Evolutionary conservation across 2,329 filamentous ascomycete genomes (phyloP), one percentile per base, ranked within the genome.

Genomic region (Neonectria sp.): DNA sequence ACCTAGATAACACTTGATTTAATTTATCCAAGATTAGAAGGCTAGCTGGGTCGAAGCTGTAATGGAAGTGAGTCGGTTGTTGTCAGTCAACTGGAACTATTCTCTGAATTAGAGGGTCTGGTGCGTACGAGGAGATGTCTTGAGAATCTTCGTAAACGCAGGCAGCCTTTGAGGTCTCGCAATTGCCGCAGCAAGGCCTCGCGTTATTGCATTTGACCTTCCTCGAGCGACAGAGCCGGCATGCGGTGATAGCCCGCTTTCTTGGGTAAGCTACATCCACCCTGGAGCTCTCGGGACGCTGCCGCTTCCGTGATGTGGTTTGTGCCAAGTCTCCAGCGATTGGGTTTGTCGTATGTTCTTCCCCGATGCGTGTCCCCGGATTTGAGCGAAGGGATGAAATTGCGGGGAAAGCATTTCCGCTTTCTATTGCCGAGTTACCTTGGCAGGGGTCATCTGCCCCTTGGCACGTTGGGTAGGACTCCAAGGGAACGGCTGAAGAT

Each of bases 221-320:
- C 2, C 43, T 21, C 8, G 43, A 11, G 17, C 43, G 43, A 13
- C 43, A 46, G 4, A 46, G 4, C 43, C 21, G 21, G 9, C 43
- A 46, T 1, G 43, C 43, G 5, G 43, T 21, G n/a, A 46, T 12
- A 12, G 43, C 21, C n/a, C 43, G n/a, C n/a, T 46, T 46, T 11
- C 43, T n/a, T 1, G 43, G 43, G 9, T 46, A 46, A 4, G 43
- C n/a, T 4, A 9, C 21, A 21, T n/a, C n/a, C 7, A 6, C 21
- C 11, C 43, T n/a, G 8, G 43, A 46, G 43, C 8, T 9, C n/a
- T 46, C 43, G 21, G 21, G 9, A 46, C 8, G 43, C 8, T 9
- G 43, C 12, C 43, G 43, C 43, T 46, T 45, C 81, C 35, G 35
- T 5, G 12, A 15, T 15, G 31, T 33, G 4, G 29, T 31, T 8